Evolutionary conservation across 805 yeast species (phyloP).

Genomic region (Zygosaccharomyces gambellarensis): DNA sequence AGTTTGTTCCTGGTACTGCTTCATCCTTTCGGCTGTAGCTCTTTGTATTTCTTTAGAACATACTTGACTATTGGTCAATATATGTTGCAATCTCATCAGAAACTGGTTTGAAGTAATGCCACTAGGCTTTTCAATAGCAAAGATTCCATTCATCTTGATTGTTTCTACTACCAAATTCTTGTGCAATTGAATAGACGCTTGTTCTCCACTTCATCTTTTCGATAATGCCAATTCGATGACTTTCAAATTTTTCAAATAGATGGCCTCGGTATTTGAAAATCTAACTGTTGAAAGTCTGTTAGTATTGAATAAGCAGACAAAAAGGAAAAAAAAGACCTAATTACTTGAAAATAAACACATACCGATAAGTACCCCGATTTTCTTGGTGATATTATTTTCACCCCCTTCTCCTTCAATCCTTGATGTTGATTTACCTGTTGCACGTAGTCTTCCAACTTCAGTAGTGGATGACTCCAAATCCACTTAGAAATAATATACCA

Average conservation of each 20-base stretch:
- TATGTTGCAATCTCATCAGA: slow-evolving; percentile 57
- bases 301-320: slow-evolving; percentile 10
- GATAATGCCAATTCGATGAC: neutral
- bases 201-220: neutral
- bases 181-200: neutral
- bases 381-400: slow-evolving; percentile 47
- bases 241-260: slow-evolving; percentile 4
- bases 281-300: slow-evolving; percentile 34
- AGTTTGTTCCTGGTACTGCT: slow-evolving; percentile 36
- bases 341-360: slow-evolving; percentile 16
- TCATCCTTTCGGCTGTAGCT: slow-evolving; percentile 45
- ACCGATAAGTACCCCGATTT: slow-evolving; percentile 51
- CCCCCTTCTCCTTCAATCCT: slow-evolving; percentile 18
- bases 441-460: slow-evolving; percentile 43
- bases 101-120: slow-evolving; percentile 79
- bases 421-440: slow-evolving; percentile 29
- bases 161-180: neutral
- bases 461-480: slow-evolving; percentile 29
- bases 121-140: slow-evolving; percentile 85
- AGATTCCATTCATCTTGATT: slow-evolving; percentile 76
- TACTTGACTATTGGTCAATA: slow-evolving; percentile 54
- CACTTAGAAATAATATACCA: slow-evolving; percentile 36
- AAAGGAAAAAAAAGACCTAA: too few relatives aligned
- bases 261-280: slow-evolving; percentile 49
- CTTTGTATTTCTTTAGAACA: slow-evolving; percentile 52